These are phyloP conservation scores for Cyclotella distinguenda DNA, from an alignment of 108 stramenopile species.

Conservation along the genomic window DNA sequence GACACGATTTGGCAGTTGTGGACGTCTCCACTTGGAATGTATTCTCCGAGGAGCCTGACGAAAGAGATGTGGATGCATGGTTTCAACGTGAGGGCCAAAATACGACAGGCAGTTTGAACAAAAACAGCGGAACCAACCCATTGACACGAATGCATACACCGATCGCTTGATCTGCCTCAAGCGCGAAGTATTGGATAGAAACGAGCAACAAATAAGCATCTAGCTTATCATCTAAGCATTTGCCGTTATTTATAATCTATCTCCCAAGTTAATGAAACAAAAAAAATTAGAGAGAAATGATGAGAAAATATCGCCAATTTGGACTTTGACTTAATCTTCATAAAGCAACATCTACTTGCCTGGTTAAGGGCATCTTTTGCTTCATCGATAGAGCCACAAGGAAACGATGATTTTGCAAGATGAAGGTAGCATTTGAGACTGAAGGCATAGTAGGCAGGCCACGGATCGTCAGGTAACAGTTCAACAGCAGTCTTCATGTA, in stretches of 20 bases:
- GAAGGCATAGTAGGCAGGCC: conserved; percentile 11
- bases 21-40: conserved; percentile 7
- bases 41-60: conserved; percentile 28
- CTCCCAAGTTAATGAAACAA: not conserved
- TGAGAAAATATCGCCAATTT: not conserved
- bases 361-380: not conserved
- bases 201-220: not conserved
- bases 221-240: not conserved
- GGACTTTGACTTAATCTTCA: not conserved
- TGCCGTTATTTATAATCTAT: not conserved
- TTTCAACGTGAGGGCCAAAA: not conserved
- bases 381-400: not conserved
- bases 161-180: not conserved
- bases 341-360: no score
- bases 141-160: conserved; percentile 17
- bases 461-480: conserved; percentile 4
- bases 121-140: no score
- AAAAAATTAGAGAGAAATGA: conserved; percentile 1
- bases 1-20: not conserved
- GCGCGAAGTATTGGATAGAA: not conserved
- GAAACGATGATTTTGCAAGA: not conserved
- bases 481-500: not conserved
- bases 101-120: no score
- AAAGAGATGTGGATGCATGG: not conserved
- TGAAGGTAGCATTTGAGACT: not conserved